phyloP scores from a whole-genome alignment of 495 filamentous ascomycete species.

The Xylaria castorea region DNA sequence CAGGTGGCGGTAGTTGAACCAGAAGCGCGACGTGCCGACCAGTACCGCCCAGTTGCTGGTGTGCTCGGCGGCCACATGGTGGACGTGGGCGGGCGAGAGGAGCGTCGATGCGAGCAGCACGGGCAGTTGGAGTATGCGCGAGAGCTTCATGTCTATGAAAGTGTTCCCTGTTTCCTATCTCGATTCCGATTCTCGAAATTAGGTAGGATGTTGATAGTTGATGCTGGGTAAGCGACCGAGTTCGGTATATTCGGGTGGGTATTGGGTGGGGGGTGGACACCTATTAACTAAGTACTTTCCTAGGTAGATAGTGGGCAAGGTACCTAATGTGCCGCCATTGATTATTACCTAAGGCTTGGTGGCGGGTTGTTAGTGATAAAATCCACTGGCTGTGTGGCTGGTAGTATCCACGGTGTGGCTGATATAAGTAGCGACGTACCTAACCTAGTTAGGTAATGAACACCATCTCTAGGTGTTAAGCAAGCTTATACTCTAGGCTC shows the following conservation, averaged over 20 bases:
- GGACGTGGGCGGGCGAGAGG: constrained; percentile 50
- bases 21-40: constrained; percentile 97
- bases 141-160: constrained; percentile 46
- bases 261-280: not conserved
- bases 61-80: constrained; percentile 71
- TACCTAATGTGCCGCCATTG: too few species aligned
- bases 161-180: not conserved
- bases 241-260: constrained; percentile 1
- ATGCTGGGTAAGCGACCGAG: not conserved
- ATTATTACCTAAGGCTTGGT: too few species aligned
- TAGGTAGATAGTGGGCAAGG: too few species aligned
- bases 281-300: too few species aligned
- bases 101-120: constrained; percentile 51
- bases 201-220: too few species aligned
- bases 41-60: constrained; percentile 99
- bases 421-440: too few species aligned
- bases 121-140: constrained; percentile 46
- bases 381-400: too few species aligned
- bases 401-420: too few species aligned
- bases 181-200: not conserved
- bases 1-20: constrained; percentile 99
- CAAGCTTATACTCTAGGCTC: too few species aligned
- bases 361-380: too few species aligned
- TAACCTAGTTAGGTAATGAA: too few species aligned
- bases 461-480: too few species aligned